Evolutionary conservation across 495 filamentous ascomycete species (phyloP).

Genomic region (Articulospora tetracladia): DNA sequence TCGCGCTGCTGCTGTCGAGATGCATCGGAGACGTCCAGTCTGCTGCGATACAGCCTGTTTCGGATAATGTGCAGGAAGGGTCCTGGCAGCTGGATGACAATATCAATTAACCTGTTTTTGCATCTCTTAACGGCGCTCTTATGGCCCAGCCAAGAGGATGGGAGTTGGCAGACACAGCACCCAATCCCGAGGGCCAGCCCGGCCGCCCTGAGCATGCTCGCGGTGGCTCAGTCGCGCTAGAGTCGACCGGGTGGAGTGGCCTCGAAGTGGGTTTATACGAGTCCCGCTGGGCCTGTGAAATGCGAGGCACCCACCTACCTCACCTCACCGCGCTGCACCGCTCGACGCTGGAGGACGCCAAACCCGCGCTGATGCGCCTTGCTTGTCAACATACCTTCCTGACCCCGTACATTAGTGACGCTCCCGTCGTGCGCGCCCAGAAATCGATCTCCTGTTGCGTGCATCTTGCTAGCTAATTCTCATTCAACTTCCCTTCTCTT

Average conservation of each 20-base stretch:
- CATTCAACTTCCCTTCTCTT: not conserved
- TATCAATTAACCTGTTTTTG: not conserved
- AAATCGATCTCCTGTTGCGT: not conserved
- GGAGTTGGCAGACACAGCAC: not conserved
- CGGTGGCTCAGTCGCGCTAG: constrained; percentile 1
- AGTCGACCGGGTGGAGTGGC: too few relatives aligned
- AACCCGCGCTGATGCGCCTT: not conserved
- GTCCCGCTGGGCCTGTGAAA: too few relatives aligned
- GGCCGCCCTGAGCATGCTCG: too few relatives aligned
- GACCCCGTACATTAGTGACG: not conserved
- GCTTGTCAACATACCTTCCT: too few relatives aligned
- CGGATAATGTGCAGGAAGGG: not conserved
- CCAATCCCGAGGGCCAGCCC: too few relatives aligned
- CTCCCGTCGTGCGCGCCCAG: not conserved
- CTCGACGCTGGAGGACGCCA: not conserved
- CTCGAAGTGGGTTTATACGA: not conserved
- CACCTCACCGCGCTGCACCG: not conserved
- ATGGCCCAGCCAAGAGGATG: not conserved
- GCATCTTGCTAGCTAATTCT: not conserved
- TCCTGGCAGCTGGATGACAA: not conserved
- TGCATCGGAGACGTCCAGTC: too few relatives aligned
- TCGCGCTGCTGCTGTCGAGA: too few relatives aligned
- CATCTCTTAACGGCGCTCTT: not conserved
- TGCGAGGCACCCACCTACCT: too few relatives aligned
- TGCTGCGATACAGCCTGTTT: too few relatives aligned